A percentile compares a stretch with the other conserved stretches of the same genome.
Conservation (phyloP, 352 stramenopile genomes). For the Pythium brassicae region DNA sequence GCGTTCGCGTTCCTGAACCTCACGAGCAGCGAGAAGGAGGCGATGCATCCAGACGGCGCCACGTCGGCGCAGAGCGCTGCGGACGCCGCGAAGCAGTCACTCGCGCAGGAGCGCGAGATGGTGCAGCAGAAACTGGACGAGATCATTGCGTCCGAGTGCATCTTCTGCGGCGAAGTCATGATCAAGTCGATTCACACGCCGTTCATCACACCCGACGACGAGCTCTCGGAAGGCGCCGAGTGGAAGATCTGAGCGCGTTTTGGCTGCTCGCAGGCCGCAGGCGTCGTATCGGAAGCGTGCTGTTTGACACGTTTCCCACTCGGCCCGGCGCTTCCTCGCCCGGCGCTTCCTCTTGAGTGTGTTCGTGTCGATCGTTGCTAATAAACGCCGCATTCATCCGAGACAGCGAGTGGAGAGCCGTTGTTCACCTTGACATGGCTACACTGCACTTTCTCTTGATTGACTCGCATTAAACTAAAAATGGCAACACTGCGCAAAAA, state of each 20-base stretch:
- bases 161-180: slow-evolving; percentile 94
- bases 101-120: slow-evolving; percentile 86
- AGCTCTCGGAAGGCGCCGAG: slow-evolving; percentile 70
- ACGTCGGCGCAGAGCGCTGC: slow-evolving; percentile 40
- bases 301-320: neutral
- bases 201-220: slow-evolving; percentile 89
- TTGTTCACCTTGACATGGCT: no score
- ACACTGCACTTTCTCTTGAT: no score
- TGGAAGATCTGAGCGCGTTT: slow-evolving; percentile 78
- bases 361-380: neutral
- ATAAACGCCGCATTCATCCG: neutral
- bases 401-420: neutral
- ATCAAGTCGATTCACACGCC: slow-evolving; percentile 92
- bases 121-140: slow-evolving; percentile 92
- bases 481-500: no score
- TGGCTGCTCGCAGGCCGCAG: no score
- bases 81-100: slow-evolving; percentile 63
- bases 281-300: no score
- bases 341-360: no score
- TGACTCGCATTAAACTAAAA: no score
- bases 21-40: slow-evolving; percentile 65
- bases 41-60: slow-evolving; percentile 45
- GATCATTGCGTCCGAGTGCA: slow-evolving; percentile 93
- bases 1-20: slow-evolving; percentile 65
- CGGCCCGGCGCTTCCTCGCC: no score